Conservation (phyloP, 495 filamentous ascomycete genomes). For the Apiosordaria backusii region DNA sequence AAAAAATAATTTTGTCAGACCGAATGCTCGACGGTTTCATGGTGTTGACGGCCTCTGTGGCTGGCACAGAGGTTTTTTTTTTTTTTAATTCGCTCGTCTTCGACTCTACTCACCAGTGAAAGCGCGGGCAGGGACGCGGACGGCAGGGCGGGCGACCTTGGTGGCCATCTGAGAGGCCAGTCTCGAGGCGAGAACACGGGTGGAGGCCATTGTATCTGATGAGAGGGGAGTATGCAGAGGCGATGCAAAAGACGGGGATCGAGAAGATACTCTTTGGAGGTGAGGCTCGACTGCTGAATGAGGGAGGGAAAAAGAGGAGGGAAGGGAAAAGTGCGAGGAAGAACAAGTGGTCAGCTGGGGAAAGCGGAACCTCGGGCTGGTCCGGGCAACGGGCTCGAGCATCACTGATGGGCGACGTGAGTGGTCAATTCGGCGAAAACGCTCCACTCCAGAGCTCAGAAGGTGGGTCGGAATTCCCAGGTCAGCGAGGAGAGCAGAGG, state of each 20-base stretch:
- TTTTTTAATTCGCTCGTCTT: conserved; percentile 6
- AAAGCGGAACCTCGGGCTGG: conserved; percentile 36
- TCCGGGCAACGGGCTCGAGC: conserved; percentile 36
- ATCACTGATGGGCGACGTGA: conserved; percentile 22
- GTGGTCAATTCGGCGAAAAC: conserved; percentile 34
- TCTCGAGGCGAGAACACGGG: conserved; percentile 66
- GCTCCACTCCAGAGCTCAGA: conserved; percentile 28
- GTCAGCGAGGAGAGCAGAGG: conserved; percentile 14
- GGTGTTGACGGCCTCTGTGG: neutral
- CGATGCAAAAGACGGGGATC: conserved; percentile 32
- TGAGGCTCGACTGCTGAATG: conserved; percentile 38
- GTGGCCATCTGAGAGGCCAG: conserved; percentile 66
- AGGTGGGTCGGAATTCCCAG: conserved; percentile 27
- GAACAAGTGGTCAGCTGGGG: conserved; percentile 34
- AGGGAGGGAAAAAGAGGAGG: conserved; percentile 40
- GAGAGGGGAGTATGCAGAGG: conserved; percentile 39
- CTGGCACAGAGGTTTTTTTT: neutral
- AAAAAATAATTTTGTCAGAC: conserved; percentile 18
- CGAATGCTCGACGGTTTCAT: neutral
- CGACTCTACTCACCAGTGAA: conserved; percentile 51
- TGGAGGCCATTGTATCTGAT: conserved; percentile 67
- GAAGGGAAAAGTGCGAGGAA: conserved; percentile 31
- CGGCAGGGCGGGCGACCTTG: conserved; percentile 68
- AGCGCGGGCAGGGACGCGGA: conserved; percentile 61
- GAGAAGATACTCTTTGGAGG: conserved; percentile 30